Percentiles rank a stretch among this genome's conserved stretches.
These are phyloP conservation scores for Penicillium paneum DNA, from an alignment of 2,329 filamentous ascomycete genomes.

Conservation along the genomic window DNA sequence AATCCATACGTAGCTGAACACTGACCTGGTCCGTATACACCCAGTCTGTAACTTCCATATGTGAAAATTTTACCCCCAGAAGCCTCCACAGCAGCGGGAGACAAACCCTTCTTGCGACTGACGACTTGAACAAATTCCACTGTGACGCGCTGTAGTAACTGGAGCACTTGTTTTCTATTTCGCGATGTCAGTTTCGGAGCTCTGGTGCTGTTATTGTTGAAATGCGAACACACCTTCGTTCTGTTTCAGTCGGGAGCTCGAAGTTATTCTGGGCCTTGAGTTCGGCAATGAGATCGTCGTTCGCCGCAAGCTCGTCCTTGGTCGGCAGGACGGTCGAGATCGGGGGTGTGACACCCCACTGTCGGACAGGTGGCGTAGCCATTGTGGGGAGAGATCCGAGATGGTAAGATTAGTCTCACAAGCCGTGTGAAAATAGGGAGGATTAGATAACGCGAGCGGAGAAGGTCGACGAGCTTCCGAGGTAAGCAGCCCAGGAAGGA, in stretches of 20 bases:
- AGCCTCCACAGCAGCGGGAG: slow-evolving; percentile 73
- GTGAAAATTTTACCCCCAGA: slow-evolving; percentile 92
- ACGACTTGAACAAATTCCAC: slow-evolving; percentile 84
- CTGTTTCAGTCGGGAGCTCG: slow-evolving; percentile 76
- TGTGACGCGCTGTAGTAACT: slow-evolving; percentile 73
- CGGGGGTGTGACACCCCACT: slow-evolving; percentile 77
- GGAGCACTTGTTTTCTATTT: slow-evolving; percentile 66
- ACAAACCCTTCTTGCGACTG: slow-evolving; percentile 68
- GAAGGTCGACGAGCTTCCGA: neutral
- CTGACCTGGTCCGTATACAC: slow-evolving; percentile 78
- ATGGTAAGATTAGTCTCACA: neutral
- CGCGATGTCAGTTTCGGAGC: slow-evolving; percentile 4
- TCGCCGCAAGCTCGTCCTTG: slow-evolving; percentile 70
- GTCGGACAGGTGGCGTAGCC: slow-evolving; percentile 40
- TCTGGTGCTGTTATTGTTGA: neutral
- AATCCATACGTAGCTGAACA: neutral
- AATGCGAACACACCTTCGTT: slow-evolving; percentile 63
- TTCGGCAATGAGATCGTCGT: slow-evolving; percentile 76
- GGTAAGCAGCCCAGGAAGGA: neutral
- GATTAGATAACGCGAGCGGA: slow-evolving; percentile 13
- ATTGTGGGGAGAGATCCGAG: slow-evolving; percentile 21
- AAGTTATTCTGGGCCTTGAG: slow-evolving; percentile 89
- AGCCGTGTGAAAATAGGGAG: slow-evolving; percentile 16
- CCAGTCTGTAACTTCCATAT: slow-evolving; percentile 91
- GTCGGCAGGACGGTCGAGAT: slow-evolving; percentile 77